Evolutionary conservation across 768 basidiomycete genomes (phyloP).

Genomic region (Tulasnella sp.): DNA sequence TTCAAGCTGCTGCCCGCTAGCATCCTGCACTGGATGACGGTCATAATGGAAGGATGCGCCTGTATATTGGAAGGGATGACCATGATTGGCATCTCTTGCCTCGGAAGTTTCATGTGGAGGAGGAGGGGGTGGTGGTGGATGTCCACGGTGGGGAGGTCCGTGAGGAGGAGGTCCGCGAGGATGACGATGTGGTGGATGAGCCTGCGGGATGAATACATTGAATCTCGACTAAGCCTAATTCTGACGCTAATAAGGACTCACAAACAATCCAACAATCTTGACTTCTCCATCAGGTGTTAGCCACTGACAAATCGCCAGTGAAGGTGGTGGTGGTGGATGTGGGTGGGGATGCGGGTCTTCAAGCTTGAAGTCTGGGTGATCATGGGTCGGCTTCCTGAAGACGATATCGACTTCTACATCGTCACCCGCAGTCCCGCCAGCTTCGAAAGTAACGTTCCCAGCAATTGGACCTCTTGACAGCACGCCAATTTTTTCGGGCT

Average conservation of each 20-base stretch:
- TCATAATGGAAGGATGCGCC: too few relatives aligned
- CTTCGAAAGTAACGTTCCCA: slow-evolving; percentile 1
- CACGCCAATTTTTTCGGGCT: slow-evolving; percentile 10
- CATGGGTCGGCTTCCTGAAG: not conserved
- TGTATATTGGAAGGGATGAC: too few relatives aligned
- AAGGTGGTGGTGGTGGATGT: not conserved
- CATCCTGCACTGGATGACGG: too few relatives aligned
- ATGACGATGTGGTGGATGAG: not conserved
- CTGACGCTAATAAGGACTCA: not conserved
- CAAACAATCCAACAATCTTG: slow-evolving; percentile 2
- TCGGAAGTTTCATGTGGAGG: too few relatives aligned
- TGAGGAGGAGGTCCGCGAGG: not conserved
- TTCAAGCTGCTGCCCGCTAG: too few relatives aligned
- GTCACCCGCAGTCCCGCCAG: slow-evolving; percentile 13
- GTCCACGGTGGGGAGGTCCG: not conserved
- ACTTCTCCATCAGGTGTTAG: not conserved
- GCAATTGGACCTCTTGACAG: slow-evolving; percentile 9
- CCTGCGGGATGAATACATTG: not conserved
- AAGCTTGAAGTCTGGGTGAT: not conserved
- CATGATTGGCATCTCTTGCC: too few relatives aligned
- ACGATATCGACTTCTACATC: slow-evolving; percentile 10
- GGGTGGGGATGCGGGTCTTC: too few relatives aligned
- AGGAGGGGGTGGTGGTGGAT: not conserved
- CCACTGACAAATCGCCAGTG: not conserved
- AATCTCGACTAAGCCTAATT: not conserved